Conservation (phyloP, 345 rosid species). For the Ceriops decandra region DNA sequence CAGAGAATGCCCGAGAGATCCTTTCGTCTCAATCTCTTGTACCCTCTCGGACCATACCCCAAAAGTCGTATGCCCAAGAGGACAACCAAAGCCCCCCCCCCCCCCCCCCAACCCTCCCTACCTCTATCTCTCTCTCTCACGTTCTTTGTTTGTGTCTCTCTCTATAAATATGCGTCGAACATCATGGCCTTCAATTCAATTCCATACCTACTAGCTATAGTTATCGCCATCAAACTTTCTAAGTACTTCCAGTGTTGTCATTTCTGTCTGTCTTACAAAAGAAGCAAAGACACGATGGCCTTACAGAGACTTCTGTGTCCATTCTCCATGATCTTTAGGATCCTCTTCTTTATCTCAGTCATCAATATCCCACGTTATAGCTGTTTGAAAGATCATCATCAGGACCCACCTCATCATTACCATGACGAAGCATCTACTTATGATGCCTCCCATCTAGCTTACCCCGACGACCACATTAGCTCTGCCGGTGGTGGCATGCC, state of each 20-base stretch:
- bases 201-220: conserved; percentile 10
- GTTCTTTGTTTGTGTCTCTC: not conserved
- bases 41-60: conserved; percentile 28
- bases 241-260: not conserved
- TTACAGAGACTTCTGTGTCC: not conserved
- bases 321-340: not conserved
- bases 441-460: conserved; percentile 19
- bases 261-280: conserved; percentile 4
- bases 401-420: conserved; percentile 18
- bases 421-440: conserved; percentile 18
- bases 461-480: conserved; percentile 24
- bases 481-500: conserved; percentile 16
- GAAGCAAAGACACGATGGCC: conserved; percentile 21
- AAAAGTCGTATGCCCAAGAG: conserved; percentile 4
- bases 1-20: conserved; percentile 23
- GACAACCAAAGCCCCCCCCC: conserved; percentile 6
- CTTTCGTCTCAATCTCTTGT: conserved; percentile 38
- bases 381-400: conserved; percentile 10
- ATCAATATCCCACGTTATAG: conserved; percentile 2
- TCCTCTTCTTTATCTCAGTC: not conserved
- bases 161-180: conserved; percentile 35
- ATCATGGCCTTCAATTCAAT: conserved; percentile 13
- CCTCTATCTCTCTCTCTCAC: not conserved
- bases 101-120: not conserved
- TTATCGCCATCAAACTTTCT: not conserved